Percentiles rank a stretch among this genome's conserved stretches.
phyloP scores from a whole-genome alignment of 768 basidiomycete genomes.

The Stropharia rugosoannulata region DNA sequence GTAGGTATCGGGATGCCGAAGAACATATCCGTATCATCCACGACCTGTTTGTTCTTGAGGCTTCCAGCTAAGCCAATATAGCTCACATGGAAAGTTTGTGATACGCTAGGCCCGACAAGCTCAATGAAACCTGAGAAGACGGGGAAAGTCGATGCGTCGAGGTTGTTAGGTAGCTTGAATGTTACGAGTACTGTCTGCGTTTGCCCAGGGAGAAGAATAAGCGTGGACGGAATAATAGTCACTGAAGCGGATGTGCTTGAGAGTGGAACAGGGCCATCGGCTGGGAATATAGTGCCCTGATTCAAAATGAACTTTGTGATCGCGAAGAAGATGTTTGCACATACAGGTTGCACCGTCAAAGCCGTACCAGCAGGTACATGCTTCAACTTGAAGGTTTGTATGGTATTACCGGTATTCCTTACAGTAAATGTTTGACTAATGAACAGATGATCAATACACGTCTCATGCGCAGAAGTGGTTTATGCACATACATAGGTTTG shows the following conservation, averaged over 20 bases:
- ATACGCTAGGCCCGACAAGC: conserved; percentile 28
- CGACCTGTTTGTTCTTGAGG: conserved; percentile 47
- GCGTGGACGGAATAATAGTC: conserved; percentile 37
- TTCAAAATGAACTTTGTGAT: background rate
- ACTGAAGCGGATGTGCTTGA: conserved; percentile 44
- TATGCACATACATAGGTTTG: conserved; percentile 33
- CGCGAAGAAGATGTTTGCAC: background rate
- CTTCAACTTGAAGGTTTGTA: conserved; percentile 44
- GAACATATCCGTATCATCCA: conserved; percentile 49
- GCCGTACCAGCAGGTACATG: conserved; percentile 62
- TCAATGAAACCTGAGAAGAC: conserved; percentile 63
- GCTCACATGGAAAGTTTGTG: conserved; percentile 38
- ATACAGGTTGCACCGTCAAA: conserved; percentile 41
- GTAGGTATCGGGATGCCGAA: conserved; percentile 46
- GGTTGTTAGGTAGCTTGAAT: conserved; percentile 46
- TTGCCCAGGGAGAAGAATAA: conserved; percentile 45
- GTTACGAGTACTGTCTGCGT: conserved; percentile 38
- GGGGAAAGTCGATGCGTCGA: conserved; percentile 48
- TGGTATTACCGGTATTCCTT: conserved; percentile 42
- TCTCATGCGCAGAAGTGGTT: conserved; percentile 3
- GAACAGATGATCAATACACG: background rate
- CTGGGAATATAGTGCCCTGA: conserved; percentile 40
- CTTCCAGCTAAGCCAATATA: conserved; percentile 45
- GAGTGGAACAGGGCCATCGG: conserved; percentile 51
- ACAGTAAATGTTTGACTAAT: conserved; percentile 49